Percentiles rank a stretch among this genome's conserved stretches.
These are phyloP conservation scores for Saccharomycopsis schoenii DNA, from an alignment of 805 yeast species.

Conservation along the genomic window DNA sequence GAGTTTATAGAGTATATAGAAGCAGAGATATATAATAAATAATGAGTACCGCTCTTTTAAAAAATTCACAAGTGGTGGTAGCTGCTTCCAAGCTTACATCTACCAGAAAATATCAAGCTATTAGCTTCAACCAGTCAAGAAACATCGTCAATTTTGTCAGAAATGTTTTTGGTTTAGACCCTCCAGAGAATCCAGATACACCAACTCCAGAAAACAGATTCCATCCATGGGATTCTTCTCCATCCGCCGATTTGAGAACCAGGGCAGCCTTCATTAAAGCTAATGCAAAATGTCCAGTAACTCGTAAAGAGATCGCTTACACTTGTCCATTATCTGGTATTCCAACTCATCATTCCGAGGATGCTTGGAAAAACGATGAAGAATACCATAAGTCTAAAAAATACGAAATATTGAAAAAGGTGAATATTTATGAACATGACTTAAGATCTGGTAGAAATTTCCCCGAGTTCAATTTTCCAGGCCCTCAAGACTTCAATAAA, in stretches of 20 bases:
- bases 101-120: neutral
- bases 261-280: slow-evolving; percentile 88
- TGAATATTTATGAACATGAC: slow-evolving; percentile 90
- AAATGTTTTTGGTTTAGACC: slow-evolving; percentile 47
- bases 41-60: neutral
- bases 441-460: slow-evolving; percentile 87
- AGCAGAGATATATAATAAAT: neutral
- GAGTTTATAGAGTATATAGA: neutral
- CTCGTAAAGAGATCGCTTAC: slow-evolving; percentile 65
- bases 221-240: slow-evolving; percentile 88
- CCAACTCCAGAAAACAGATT: slow-evolving; percentile 68
- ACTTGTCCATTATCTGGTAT: slow-evolving; percentile 93
- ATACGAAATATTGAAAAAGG: slow-evolving; percentile 72
- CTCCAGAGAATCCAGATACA: slow-evolving; percentile 52
- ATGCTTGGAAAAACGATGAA: slow-evolving; percentile 79
- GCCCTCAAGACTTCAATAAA: slow-evolving; percentile 63
- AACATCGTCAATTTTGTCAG: slow-evolving; percentile 31
- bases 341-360: slow-evolving; percentile 87
- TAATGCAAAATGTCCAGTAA: slow-evolving; percentile 84
- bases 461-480: slow-evolving; percentile 93
- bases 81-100: neutral
- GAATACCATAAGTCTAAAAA: slow-evolving; percentile 58
- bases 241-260: slow-evolving; percentile 75
- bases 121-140: neutral
- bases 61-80: neutral